phyloP scores from a whole-genome alignment of 441 rosid genomes.

The Croton setiger region DNA sequence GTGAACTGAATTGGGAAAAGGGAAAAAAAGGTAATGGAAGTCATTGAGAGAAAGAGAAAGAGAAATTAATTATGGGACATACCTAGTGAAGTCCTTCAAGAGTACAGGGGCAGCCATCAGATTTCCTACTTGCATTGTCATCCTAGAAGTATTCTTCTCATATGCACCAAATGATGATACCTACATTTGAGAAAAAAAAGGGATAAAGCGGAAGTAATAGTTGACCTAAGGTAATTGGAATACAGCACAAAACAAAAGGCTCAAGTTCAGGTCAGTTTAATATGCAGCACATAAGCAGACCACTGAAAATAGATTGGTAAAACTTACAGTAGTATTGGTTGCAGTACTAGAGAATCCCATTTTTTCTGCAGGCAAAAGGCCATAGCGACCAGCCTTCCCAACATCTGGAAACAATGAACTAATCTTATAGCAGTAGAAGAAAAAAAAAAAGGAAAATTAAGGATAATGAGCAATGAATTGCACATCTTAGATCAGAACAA shows the following conservation, averaged over 20 bases:
- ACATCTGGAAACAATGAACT: slow-evolving; percentile 40
- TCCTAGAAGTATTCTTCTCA: slow-evolving; percentile 33
- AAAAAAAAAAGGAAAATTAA: background rate
- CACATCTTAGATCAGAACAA: background rate
- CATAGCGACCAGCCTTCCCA: slow-evolving; percentile 30
- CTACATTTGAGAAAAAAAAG: slow-evolving; percentile 35
- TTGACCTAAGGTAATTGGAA: background rate
- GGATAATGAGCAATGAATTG: background rate
- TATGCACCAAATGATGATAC: slow-evolving; percentile 32
- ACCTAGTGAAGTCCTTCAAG: slow-evolving; percentile 35
- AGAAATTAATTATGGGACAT: slow-evolving; percentile 15
- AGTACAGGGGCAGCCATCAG: slow-evolving; percentile 30
- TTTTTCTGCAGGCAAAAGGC: slow-evolving; percentile 28
- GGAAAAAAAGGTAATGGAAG: slow-evolving; percentile 8
- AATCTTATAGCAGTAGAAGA: background rate
- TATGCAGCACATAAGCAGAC: slow-evolving; percentile 1
- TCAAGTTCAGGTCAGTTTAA: background rate
- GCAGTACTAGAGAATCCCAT: slow-evolving; percentile 34
- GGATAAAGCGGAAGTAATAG: background rate
- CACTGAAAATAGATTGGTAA: background rate
- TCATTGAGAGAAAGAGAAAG: slow-evolving; percentile 1
- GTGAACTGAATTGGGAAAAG: slow-evolving; percentile 44
- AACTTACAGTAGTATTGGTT: slow-evolving; percentile 43
- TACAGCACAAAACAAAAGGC: slow-evolving; percentile 6
- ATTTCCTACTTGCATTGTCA: slow-evolving; percentile 32